Evolutionary conservation across 2,329 filamentous ascomycete species (phyloP), one percentile per base, ranked within the genome.

Genomic region (Apiospora hydei): DNA sequence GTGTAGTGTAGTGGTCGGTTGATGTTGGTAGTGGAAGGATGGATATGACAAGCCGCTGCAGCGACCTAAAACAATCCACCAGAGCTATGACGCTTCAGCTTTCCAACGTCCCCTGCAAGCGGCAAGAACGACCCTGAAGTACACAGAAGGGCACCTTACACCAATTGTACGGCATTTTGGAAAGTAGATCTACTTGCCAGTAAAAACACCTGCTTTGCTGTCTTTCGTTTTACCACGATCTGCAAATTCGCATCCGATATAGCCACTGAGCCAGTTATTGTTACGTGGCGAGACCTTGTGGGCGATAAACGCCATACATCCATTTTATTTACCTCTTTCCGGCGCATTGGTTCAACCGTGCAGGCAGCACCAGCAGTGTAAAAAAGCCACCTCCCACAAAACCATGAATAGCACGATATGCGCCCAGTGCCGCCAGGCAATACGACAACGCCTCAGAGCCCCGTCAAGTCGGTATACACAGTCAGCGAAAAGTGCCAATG

Each of bases 331-430:
- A 49, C 6, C 46, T 49, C 46, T n/a, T 8, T 46, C 44, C 18
- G 44, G 6, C 14, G 51, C 14, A 21, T 30, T 21, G 30, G 24
- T 57, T 18, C 26, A 18, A 61, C 53, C 38, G 21, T 10, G 34
- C 30, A 11, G 30, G 30, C 21, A 49, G 46, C 18, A 38, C 1
- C 16, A 61, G 14, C 51, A 34, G 26, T 21, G 16, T 21, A 38
- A 21, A 41, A 41, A 64, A 64, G 3, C 10, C 57, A n/a, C 34
- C 8, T 41, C 11, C 34, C 18, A 49, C 24, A 53, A 38, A 26
- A 74, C 66, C 24, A 80, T 80, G 78, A 75, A 72, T 26, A 73
- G 74, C 43, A 76, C 72, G 70, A 77, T 79, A 73, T 78, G 76
- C 69, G 74, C 21, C 51, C 67, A 71, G n/a, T 80, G 79, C 74